Conservation (phyloP, 1,139 yeast species). For the Geotrichum siamense region DNA sequence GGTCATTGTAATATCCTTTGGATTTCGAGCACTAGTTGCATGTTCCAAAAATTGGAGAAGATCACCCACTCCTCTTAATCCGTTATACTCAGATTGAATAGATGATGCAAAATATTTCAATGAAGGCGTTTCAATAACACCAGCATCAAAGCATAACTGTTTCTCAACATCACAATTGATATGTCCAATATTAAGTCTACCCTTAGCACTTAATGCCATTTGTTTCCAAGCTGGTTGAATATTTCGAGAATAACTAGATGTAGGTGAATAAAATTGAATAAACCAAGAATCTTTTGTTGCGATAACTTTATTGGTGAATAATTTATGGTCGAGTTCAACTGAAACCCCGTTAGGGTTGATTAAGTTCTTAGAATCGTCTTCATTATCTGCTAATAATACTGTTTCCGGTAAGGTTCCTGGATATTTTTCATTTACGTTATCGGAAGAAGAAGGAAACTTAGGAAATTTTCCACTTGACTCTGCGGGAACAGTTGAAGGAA, state of each 20-base stretch:
- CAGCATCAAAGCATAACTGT: conserved; percentile 33
- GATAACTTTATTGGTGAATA: conserved; percentile 23
- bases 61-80: conserved; percentile 33
- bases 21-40: conserved; percentile 28
- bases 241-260: conserved; percentile 36
- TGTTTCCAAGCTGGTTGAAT: conserved; percentile 36
- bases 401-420: conserved; percentile 4
- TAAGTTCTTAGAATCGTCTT: not conserved
- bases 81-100: conserved; percentile 31
- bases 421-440: conserved; percentile 9
- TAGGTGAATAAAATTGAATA: conserved; percentile 38
- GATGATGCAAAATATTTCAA: conserved; percentile 32
- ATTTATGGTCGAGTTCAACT: conserved; percentile 21
- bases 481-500: not conserved
- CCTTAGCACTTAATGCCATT: conserved; percentile 31
- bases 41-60: conserved; percentile 31
- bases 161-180: conserved; percentile 36
- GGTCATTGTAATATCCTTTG: conserved; percentile 26
- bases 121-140: conserved; percentile 30
- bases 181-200: conserved; percentile 36
- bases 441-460: conserved; percentile 11
- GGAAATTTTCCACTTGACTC: conserved; percentile 9
- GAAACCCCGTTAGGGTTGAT: conserved; percentile 25
- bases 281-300: conserved; percentile 35
- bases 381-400: not conserved